Percentiles rank a stretch among this genome's conserved stretches.
Conservation (phyloP, 768 basidiomycete species). For the Termitomyces sp. region DNA sequence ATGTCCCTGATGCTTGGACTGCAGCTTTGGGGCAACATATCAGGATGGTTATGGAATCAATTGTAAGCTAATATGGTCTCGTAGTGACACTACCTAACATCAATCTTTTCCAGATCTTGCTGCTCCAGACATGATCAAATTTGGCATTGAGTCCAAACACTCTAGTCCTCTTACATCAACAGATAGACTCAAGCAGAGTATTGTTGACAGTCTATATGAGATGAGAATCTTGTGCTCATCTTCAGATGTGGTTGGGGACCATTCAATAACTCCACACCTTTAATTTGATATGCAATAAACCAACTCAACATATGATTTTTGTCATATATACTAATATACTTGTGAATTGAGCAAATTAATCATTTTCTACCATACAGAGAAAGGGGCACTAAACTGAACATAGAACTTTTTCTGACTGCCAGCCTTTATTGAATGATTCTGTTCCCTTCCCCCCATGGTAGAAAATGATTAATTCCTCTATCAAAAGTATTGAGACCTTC, state of each 20-base stretch:
- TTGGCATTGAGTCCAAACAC: conserved; percentile 90
- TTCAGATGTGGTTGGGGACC: conserved; percentile 18
- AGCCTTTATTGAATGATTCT: neutral
- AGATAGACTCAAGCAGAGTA: conserved; percentile 53
- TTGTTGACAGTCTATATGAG: conserved; percentile 61
- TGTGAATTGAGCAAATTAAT: neutral
- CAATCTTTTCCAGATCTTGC: conserved; percentile 60
- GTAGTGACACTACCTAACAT: neutral
- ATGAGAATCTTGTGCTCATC: conserved; percentile 57
- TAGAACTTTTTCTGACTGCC: neutral
- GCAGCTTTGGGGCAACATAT: conserved; percentile 75
- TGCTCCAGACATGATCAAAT: conserved; percentile 76
- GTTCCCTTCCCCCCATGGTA: conserved; percentile 9
- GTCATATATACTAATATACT: neutral
- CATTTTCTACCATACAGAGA: conserved; percentile 10
- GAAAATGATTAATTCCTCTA: conserved; percentile 7
- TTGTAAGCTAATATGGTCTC: conserved; percentile 49
- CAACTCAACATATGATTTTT: neutral
- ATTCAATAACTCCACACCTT: conserved; percentile 25
- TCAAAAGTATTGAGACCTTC: neutral
- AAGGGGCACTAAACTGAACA: neutral
- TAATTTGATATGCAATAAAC: conserved; percentile 11
- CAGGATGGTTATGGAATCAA: conserved; percentile 92
- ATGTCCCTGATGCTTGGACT: neutral
- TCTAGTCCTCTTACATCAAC: conserved; percentile 73